These are phyloP conservation scores for Aspergillus tubingensis DNA, from an alignment of 2,329 filamentous ascomycete genomes.

Conservation along the genomic window DNA sequence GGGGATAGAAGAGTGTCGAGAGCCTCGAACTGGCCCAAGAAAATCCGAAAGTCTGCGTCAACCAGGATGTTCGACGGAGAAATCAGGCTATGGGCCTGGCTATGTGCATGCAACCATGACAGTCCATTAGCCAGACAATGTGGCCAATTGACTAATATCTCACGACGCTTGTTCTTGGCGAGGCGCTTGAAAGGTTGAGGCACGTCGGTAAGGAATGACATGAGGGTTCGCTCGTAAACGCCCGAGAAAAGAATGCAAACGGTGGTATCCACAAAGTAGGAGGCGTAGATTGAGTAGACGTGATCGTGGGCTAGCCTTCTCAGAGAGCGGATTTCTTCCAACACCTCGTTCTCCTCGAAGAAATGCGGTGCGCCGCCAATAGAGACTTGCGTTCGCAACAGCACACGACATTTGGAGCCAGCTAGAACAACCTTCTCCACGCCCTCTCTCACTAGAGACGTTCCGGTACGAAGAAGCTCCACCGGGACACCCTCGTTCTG, in stretches of 20 bases:
- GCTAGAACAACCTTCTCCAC: constrained; percentile 47
- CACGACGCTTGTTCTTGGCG: constrained; percentile 44
- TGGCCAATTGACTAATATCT: constrained; percentile 48
- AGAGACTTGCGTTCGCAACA: constrained; percentile 42
- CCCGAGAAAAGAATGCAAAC: constrained; percentile 48
- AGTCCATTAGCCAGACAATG: constrained; percentile 57
- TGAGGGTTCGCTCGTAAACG: constrained; percentile 43
- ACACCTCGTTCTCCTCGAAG: constrained; percentile 42
- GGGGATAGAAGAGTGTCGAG: constrained; percentile 56
- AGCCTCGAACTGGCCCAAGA: constrained; percentile 60
- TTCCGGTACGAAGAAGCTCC: constrained; percentile 51
- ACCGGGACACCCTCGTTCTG: constrained; percentile 62
- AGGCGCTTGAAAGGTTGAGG: constrained; percentile 46
- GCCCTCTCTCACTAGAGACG: constrained; percentile 38
- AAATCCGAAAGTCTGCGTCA: constrained; percentile 57
- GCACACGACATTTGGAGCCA: constrained; percentile 36
- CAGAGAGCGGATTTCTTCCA: constrained; percentile 43
- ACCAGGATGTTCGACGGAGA: constrained; percentile 63
- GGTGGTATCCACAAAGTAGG: constrained; percentile 47
- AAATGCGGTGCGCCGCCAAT: constrained; percentile 41
- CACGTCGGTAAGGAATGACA: constrained; percentile 46
- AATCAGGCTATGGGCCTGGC: constrained; percentile 58
- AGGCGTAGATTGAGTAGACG: constrained; percentile 47
- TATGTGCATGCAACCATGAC: constrained; percentile 58
- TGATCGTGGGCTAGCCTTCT: constrained; percentile 46